Base-by-base conservation (phyloP, 2,329 filamentous ascomycete species). In the Cercospora nicotianae region DNA sequence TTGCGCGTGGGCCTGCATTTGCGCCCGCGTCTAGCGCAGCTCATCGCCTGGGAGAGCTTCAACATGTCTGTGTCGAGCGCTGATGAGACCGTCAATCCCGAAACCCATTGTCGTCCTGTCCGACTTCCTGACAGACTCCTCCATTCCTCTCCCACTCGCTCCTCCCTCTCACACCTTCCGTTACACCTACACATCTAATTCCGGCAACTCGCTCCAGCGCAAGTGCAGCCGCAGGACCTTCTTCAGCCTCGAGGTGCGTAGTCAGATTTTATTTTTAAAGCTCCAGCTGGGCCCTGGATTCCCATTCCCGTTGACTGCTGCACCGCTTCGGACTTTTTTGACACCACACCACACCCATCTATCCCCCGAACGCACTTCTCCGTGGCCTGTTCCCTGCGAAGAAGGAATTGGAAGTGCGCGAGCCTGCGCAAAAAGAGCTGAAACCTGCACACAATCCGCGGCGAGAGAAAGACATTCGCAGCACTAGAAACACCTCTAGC, bases 1-100 rank as follows among this genome's bases (percentile, higher is more conserved):
- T 63, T 63, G 59, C 55, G 66, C 66, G 55, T 60, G 63, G 51
- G 63, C 66, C 66, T 63, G 66, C 61, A 48, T 60, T 53, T 67
- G 59, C 48, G 48, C 60, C 45, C 60, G 59, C 64, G 64, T 53
- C 48, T 51, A 59, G 55, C 55, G 55, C 55, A 33, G n/a, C 20
- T 30, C 62, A 39, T 39, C 45, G 45, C 33, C 55, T 31, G 31
- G 51, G 20, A 65, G 62, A 61, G 57, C 66, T 68, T 65, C 67
- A 63, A 59, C 60, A 59, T 63, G 18, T 39, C 42, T 60, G 58
- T 30, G 30, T 28, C 57, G 59, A 48, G n/a, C 28, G 48, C 13
- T 42, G 36, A 42, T 42, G 36, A 42, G 36, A 42, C 36, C 36
- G n/a, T 26, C 51, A 31, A 48, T 65, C 64, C 63, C 66, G 59